Evolutionary conservation across 2,329 filamentous ascomycete genomes (phyloP), one percentile per base, ranked within the genome.

Genomic region (Sporothrix brasiliensis): DNA sequence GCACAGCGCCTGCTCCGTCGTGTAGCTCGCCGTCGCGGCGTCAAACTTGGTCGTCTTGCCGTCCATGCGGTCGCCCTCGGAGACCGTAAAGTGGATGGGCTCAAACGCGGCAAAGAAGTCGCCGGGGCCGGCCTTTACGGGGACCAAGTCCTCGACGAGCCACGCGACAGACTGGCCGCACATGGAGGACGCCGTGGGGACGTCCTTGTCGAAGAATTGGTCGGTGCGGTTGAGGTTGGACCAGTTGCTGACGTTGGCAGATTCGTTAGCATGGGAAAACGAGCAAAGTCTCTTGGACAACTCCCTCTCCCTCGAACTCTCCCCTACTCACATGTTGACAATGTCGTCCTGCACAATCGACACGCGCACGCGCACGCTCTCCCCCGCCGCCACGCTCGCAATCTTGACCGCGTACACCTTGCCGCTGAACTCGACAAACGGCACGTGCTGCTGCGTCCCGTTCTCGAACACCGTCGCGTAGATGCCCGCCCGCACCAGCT

Each of bases 101-200:
- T 71, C 65, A n/a, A 71, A 73, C 5, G 68, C 65, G 13, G 72
- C 70, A 34, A 73, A 73, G 39, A 47, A 73, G 34, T 73, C 72
- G 52, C 70, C 72, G 3, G 70, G 53, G 4, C 30, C 30, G 13
- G 68, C 41, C 24, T 70, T 50, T 16, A 24, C 44, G 13, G 72
- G 72, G 16, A 71, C 69, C 58, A 73, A 27, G 58, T 73, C 72
- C 47, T 73, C 70, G 65, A 73, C 72, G 41, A 70, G 63, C 70
- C 72, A 73, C 16, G 72, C 70, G 27, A 71, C 72, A 2, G 72
- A 68, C 47, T 52, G 58, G 50, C 72, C 72, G 72, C 72, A 70
- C 54, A 73, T 66, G 69, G 27, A 27, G n/a, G 27, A 24, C 10
- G 14, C 34, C 6, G 70, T 69, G 47, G 50, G 41, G 19, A 72